These are phyloP conservation scores for Geotrichum citri-aurantii DNA, from an alignment of 1,139 yeast genomes.

Conservation along the genomic window DNA sequence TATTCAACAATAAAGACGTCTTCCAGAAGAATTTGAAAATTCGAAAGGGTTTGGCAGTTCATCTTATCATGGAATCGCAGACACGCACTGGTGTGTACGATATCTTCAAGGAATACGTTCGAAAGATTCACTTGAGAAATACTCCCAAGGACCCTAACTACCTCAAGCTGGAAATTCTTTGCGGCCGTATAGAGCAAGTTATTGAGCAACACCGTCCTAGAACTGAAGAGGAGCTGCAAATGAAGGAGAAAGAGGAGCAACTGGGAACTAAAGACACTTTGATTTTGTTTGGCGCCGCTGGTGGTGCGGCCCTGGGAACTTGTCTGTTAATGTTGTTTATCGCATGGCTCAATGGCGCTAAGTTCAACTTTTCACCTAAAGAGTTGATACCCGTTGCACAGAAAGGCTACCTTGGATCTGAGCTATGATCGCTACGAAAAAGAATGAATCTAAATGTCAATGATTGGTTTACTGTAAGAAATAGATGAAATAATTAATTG, in stretches of 20 bases:
- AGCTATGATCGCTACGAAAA: conserved; percentile 1
- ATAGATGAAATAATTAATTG: neutral
- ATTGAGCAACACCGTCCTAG: conserved; percentile 48
- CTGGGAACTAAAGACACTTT: conserved; percentile 21
- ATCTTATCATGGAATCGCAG: conserved; percentile 66
- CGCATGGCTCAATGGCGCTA: conserved; percentile 30
- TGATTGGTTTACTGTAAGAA: neutral
- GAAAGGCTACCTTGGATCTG: conserved; percentile 13
- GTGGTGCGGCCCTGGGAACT: conserved; percentile 22
- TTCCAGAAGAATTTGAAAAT: conserved; percentile 74
- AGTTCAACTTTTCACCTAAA: conserved; percentile 11
- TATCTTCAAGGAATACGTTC: conserved; percentile 68
- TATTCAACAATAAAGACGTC: conserved; percentile 74
- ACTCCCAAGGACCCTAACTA: conserved; percentile 83
- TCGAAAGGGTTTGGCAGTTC: conserved; percentile 85
- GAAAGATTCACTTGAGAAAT: conserved; percentile 71
- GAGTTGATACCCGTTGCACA: conserved; percentile 15
- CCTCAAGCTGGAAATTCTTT: conserved; percentile 71
- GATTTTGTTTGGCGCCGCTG: conserved; percentile 24
- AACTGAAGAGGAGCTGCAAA: conserved; percentile 14
- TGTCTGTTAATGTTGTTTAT: conserved; percentile 27
- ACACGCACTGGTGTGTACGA: conserved; percentile 70
- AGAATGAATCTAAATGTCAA: neutral
- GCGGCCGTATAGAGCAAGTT: conserved; percentile 83
- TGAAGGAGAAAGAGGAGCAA: conserved; percentile 14